phyloP scores from a whole-genome alignment of 1,284 basidiomycete genomes.

The Cutaneotrichosporon spelunceum region DNA sequence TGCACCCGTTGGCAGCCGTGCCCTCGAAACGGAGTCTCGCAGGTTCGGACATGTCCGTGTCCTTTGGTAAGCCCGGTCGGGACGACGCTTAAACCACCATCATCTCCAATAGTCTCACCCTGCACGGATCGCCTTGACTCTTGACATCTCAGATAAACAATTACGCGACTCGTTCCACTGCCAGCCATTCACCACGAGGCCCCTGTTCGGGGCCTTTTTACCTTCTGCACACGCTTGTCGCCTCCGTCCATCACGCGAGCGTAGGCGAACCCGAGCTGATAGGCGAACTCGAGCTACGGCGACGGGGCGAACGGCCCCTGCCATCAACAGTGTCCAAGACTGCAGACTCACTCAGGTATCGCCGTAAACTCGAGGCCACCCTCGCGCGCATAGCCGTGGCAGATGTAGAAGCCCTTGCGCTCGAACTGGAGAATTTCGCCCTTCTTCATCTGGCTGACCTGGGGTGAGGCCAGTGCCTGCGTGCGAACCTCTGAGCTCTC shows the following conservation, averaged over 20 bases:
- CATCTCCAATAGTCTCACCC: too few species aligned
- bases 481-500: background rate
- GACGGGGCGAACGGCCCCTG: background rate
- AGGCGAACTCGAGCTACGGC: background rate
- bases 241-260: background rate
- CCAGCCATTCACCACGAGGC: background rate
- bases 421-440: constrained; percentile 10
- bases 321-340: background rate
- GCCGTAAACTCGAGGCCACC: constrained; percentile 2
- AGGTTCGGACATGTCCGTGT: too few species aligned
- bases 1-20: too few species aligned
- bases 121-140: background rate
- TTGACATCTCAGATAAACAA: background rate
- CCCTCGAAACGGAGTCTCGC: too few species aligned
- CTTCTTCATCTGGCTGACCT: background rate
- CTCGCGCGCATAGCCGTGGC: background rate
- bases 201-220: background rate
- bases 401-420: constrained; percentile 12
- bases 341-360: constrained; percentile 6
- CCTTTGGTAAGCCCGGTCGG: background rate
- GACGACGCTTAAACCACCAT: background rate
- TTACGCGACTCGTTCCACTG: background rate
- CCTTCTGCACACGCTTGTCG: background rate
- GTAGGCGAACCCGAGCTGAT: background rate
- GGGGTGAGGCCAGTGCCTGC: background rate